phyloP scores from a whole-genome alignment of 352 stramenopile species.

The Peronosclerospora sorghi region DNA sequence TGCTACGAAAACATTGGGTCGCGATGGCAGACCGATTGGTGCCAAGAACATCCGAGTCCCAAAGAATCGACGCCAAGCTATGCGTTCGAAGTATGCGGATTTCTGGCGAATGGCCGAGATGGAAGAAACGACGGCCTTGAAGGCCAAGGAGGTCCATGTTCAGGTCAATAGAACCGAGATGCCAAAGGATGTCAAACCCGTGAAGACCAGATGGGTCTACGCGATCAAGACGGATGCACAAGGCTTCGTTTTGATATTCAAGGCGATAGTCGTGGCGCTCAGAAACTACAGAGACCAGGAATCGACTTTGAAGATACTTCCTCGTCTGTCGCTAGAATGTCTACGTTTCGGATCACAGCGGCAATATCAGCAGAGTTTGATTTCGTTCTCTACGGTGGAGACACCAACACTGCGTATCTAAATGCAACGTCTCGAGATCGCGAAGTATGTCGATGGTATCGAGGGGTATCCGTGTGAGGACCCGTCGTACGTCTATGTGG shows the following conservation, averaged over 20 bases:
- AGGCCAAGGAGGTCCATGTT: neutral
- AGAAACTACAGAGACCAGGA: neutral
- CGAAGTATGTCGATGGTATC: neutral
- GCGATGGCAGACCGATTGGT: neutral
- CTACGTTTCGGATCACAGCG: neutral
- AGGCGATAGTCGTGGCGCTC: neutral
- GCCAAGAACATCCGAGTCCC: neutral
- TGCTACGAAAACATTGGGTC: neutral
- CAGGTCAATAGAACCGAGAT: neutral
- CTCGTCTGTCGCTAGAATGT: neutral
- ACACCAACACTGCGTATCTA: neutral
- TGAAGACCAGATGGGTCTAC: neutral
- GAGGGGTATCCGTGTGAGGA: neutral
- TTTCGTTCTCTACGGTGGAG: neutral
- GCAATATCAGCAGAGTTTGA: neutral
- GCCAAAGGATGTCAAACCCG: neutral
- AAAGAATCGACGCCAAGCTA: neutral
- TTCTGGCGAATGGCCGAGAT: slow-evolving; percentile 1
- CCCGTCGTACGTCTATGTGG: neutral
- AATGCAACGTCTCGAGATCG: neutral
- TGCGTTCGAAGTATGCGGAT: neutral
- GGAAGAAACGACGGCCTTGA: slow-evolving; percentile 1
- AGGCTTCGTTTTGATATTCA: neutral
- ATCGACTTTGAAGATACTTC: slow-evolving; percentile 1
- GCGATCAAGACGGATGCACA: neutral